These are phyloP conservation scores for Aspergillus ochraceoroseus DNA, from an alignment of 2,329 filamentous ascomycete species.

Conservation along the genomic window DNA sequence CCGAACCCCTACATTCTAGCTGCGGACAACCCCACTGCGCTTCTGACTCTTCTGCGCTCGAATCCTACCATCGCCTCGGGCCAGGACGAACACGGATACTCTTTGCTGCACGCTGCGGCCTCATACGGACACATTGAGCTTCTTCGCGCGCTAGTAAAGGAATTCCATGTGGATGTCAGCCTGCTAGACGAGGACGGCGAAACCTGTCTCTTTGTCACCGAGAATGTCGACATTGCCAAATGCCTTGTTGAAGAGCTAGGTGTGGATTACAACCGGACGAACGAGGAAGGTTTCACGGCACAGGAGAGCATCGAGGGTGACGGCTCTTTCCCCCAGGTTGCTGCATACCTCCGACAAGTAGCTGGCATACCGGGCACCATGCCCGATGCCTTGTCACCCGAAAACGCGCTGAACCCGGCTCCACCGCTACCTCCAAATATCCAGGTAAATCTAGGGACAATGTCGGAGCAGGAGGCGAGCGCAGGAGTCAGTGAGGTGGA, in stretches of 20 bases:
- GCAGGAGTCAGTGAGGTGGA: constrained; percentile 64
- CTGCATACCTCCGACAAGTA: constrained; percentile 59
- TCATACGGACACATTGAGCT: constrained; percentile 87
- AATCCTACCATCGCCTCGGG: constrained; percentile 70
- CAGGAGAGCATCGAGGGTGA: constrained; percentile 74
- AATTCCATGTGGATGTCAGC: constrained; percentile 74
- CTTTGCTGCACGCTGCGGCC: constrained; percentile 83
- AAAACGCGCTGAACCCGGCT: constrained; percentile 44
- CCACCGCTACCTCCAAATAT: constrained; percentile 70
- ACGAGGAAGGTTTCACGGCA: constrained; percentile 73
- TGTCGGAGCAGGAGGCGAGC: constrained; percentile 54
- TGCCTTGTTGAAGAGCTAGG: constrained; percentile 78
- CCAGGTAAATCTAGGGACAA: constrained; percentile 69
- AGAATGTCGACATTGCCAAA: constrained; percentile 71
- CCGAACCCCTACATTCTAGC: constrained; percentile 69
- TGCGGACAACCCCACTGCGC: constrained; percentile 69
- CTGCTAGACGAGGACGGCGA: constrained; percentile 86
- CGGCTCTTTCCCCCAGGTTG: constrained; percentile 70
- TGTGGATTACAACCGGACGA: constrained; percentile 60
- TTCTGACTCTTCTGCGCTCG: constrained; percentile 68
- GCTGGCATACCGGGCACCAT: constrained; percentile 27
- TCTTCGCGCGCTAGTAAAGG: constrained; percentile 66
- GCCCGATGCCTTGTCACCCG: constrained; percentile 24
- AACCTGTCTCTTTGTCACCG: constrained; percentile 89
- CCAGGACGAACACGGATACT: constrained; percentile 91